phyloP scores from a whole-genome alignment of 176 grass and related monocot species.

The Oryza glaberrima region DNA sequence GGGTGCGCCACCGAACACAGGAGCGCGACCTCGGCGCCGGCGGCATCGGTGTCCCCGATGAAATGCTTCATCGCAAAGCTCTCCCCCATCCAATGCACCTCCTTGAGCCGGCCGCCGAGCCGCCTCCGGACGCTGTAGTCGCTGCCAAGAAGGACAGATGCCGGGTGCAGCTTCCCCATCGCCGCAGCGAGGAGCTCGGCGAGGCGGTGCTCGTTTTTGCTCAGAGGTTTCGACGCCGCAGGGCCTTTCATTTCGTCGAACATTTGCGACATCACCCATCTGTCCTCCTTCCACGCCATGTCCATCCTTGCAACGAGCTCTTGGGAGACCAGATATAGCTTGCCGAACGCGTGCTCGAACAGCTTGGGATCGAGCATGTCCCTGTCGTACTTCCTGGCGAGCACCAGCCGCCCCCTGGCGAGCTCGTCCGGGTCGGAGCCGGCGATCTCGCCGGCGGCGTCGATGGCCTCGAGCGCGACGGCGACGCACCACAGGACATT shows the following conservation, averaged over 20 bases:
- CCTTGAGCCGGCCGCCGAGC: slow-evolving; percentile 68
- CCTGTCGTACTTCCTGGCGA: slow-evolving; percentile 73
- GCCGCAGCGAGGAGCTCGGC: slow-evolving; percentile 67
- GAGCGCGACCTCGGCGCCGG: slow-evolving; percentile 56
- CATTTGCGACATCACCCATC: slow-evolving; percentile 67
- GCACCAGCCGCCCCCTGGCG: slow-evolving; percentile 40
- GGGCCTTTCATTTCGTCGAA: slow-evolving; percentile 64
- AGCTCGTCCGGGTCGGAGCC: slow-evolving; percentile 59
- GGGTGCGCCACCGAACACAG: slow-evolving; percentile 79
- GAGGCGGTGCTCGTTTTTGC: slow-evolving; percentile 63
- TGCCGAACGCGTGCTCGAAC: slow-evolving; percentile 71
- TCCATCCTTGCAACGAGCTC: slow-evolving; percentile 62
- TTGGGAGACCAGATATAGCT: slow-evolving; percentile 51
- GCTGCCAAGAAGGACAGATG: slow-evolving; percentile 50
- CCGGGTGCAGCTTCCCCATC: slow-evolving; percentile 57
- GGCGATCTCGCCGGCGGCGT: slow-evolving; percentile 60
- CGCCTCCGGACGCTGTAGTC: slow-evolving; percentile 80
- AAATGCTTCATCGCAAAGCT: slow-evolving; percentile 78
- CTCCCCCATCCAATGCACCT: slow-evolving; percentile 92
- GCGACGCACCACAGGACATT: slow-evolving; percentile 80
- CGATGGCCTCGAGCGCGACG: slow-evolving; percentile 78
- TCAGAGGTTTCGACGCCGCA: slow-evolving; percentile 42
- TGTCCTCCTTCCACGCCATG: slow-evolving; percentile 81
- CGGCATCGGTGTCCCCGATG: slow-evolving; percentile 57
- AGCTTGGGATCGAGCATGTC: slow-evolving; percentile 71